Evolutionary conservation across 495 filamentous ascomycete genomes (phyloP), one percentile per base, ranked within the genome.

Genomic region (Alectoria sarmentosa): DNA sequence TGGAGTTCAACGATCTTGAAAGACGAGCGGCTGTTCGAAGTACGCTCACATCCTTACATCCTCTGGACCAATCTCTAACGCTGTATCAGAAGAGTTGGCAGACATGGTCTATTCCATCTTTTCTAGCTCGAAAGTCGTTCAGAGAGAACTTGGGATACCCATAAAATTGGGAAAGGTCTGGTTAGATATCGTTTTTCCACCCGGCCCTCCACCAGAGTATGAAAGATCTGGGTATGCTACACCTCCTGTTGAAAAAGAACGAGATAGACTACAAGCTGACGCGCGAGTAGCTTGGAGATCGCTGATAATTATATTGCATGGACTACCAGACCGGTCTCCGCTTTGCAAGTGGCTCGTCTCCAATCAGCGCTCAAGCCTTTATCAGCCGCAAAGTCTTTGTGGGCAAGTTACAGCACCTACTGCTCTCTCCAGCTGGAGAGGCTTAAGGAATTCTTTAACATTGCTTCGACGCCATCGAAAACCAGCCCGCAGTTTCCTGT

Each of bases 171-270:
- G 76, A 23, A 76, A 75, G 52, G 78, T 73, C 66, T 89, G 85
- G 85, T 75, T 89, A 14, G 80, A 88, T 54, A 74, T 84, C 52
- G 76, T 79, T 48, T 87, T 85, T 68, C 87, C 87, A 28, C 71
- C 76, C 65, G 76, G 79, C 46, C 80, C 86, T 10, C 84, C 87
- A 21, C 81, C 78, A 54, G 80, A 82, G 61, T 88, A 85, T 69
- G 77, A 82, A 69, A 79, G 81, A 37, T 79, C 78, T 30, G 87
- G 87, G 80, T 86, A 78, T 67, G 78, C 73, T 38, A 19, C 15
- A 39, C 6, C 19, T 5, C 13, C 26, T 23, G 19, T 46, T 28
- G 11, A 8, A 10, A 17, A n/a, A 17, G 28, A 0, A 10, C 1
- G 6, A 59, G 48, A 30, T 19, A 32, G 19, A 23, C 39, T 21